These are phyloP conservation scores for Haematococcus sp. DNA, from an alignment of 139 green algal species.

Conservation along the genomic window DNA sequence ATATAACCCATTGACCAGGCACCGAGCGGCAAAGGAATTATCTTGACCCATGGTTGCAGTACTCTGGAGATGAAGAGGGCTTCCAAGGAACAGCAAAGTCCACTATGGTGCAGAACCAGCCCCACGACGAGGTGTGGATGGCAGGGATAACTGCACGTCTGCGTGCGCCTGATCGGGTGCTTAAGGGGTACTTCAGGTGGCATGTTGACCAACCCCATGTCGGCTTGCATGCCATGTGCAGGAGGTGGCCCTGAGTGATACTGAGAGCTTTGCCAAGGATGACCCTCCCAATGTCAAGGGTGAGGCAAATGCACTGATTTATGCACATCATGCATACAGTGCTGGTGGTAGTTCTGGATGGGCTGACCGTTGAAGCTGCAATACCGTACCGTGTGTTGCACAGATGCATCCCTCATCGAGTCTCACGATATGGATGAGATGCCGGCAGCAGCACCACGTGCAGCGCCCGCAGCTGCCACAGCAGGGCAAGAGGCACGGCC, in stretches of 20 bases:
- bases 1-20: neutral
- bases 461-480: neutral
- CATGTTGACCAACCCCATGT: neutral
- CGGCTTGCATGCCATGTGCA: conserved; percentile 9
- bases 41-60: neutral
- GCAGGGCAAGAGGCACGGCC: conserved; percentile 3
- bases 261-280: conserved; percentile 42
- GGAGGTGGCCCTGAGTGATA: conserved; percentile 57
- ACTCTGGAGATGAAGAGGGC: conserved; percentile 11
- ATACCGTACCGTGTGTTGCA: neutral
- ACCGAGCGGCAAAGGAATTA: too few relatives aligned
- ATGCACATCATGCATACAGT: too few relatives aligned
- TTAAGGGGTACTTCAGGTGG: too few relatives aligned
- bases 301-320: too few relatives aligned
- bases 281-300: conserved; percentile 28
- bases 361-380: neutral
- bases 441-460: neutral
- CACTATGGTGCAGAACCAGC: conserved; percentile 49
- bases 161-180: too few relatives aligned
- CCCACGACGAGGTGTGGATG: conserved; percentile 49
- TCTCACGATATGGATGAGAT: conserved; percentile 35
- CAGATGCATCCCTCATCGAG: conserved; percentile 36
- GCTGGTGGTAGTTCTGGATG: too few relatives aligned
- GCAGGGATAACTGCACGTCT: too few relatives aligned
- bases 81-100: conserved; percentile 27